Evolutionary conservation across 768 basidiomycete species (phyloP).

Genomic region (Boletellus ananas): DNA sequence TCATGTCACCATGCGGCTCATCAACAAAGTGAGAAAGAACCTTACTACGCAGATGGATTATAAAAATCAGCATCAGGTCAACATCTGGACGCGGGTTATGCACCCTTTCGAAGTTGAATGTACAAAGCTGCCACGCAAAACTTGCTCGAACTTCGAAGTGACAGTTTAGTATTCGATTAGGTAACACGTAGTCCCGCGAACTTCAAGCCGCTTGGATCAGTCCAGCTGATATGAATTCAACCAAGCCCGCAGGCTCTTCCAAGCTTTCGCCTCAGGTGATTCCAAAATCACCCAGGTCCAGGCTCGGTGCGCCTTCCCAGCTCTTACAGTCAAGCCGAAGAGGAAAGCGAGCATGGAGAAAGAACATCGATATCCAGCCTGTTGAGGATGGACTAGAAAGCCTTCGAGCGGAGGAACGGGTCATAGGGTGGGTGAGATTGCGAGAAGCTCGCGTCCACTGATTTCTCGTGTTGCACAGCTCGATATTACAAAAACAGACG

Average conservation of each 20-base stretch:
- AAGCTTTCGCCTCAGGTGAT: not conserved
- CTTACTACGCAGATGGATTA: too few relatives aligned
- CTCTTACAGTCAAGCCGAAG: constrained; percentile 70
- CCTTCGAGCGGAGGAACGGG: constrained; percentile 75
- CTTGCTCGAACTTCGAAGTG: too few relatives aligned
- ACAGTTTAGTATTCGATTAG: not conserved
- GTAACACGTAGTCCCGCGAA: not conserved
- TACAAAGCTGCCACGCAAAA: too few relatives aligned
- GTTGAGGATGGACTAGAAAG: constrained; percentile 76
- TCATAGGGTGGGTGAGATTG: constrained; percentile 57
- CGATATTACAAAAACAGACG: constrained; percentile 58
- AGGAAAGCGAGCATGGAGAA: constrained; percentile 92
- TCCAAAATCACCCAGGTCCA: constrained; percentile 11
- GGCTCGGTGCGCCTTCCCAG: constrained; percentile 27
- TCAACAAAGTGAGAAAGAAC: too few relatives aligned
- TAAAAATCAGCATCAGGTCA: too few relatives aligned
- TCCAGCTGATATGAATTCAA: constrained; percentile 7
- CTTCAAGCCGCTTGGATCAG: too few relatives aligned
- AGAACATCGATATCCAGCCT: constrained; percentile 82
- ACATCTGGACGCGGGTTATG: too few relatives aligned
- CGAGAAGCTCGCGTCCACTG: fast-evolving
- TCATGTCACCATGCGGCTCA: too few relatives aligned
- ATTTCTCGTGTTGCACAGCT: constrained; percentile 35
- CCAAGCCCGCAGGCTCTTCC: not conserved
- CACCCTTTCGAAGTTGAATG: too few relatives aligned